Evolutionary conservation across 2,329 filamentous ascomycete species (phyloP), one percentile per base, ranked within the genome.

Genomic region (Cadophora luteo-olivacea): DNA sequence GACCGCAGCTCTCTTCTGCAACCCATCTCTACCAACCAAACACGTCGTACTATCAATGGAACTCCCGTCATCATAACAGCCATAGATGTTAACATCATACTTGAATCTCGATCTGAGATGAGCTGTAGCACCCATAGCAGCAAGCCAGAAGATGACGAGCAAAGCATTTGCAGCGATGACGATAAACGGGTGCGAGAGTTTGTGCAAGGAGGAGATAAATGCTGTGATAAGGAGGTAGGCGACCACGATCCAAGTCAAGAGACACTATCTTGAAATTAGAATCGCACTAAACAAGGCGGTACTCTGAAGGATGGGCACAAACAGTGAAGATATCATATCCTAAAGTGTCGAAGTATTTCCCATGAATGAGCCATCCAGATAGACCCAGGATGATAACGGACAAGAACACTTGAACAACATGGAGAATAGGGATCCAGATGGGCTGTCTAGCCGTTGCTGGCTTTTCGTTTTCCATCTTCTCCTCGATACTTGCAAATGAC

Each of bases 361-460:
- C 68, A 45, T 70, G 68, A 33, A 70, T 68, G 29, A 70, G 32
- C n/a, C 64, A 65, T 22, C 41, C 65, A 12, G 65, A 67, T 32
- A 70, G 58, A 41, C 61, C 68, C 12, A 70, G 32, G 51, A 68
- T 68, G 24, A 68, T 63, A 25, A 70, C 83, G 0, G 82, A 82
- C 9, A 84, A 75, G 24, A 79, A 79, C 19, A 86, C 75, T 4
- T 85, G 73, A 70, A 87, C 85, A 0, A 85, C 86, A 52, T 83
- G 76, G 51, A 87, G 76, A 41, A 69, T 66, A 45, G 67, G 64
- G 54, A 66, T 19, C 65, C 63, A 67, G 19, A 63, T 62, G 2
- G 68, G 68, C 41, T 48, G 25, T 61, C 52, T 62, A 14, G 25
- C 6, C 7, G 61, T 25, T 16, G 61, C 9, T 16, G 52, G 45